Base-by-base conservation (phyloP, 176 grass and related monocot genomes). In the Bonia amplexicaulis region DNA sequence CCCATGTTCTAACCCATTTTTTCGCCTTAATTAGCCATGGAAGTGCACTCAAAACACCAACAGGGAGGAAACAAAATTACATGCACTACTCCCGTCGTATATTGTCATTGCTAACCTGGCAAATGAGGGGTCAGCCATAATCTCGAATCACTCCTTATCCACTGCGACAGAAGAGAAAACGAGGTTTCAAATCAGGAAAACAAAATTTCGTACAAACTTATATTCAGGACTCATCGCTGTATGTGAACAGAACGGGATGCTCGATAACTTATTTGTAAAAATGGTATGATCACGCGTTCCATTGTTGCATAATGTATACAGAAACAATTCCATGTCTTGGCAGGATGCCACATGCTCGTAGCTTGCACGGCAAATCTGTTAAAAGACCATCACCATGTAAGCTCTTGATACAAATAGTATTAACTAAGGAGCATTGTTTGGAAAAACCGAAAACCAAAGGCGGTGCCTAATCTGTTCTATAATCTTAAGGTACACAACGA, bases 401-500 rank as follows among this genome's bases (percentile, higher is more conserved):
- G 57, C 49, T 74, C 59, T 66, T 55, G 47, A 58, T 66, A 13
- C 51, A 69, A 19, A 19, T 71, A 64, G 35, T 82, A 85, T 80
- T 49, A 41, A 76, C 73, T 44, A 77, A 11, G 41, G 66, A 86
- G 26, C 47, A 58, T 17, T 72, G 23, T 72, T 71, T 8, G 47
- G 22, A 48, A 76, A 37, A 86, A 57, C 58, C 66, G 46, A 73
- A 66, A 82, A 40, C 46, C 39, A 45, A 72, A 66, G 26, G 66
- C 35, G 22, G 47, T 41, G 26, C 66, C 78, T 86, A 66, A 64
- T 58, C 35, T 55, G 54, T 63, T 85, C 57, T 89, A 74, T 52
- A 33, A 81, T 76, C n/a, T 81, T 37, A 76, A 76, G 29, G 63
- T 85, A 85, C 60, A 81, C 53, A 57, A 16, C 78, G 65, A 78